Evolutionary conservation across 139 green algal species (phyloP).

Genomic region (Tetratostichococcus sp.): DNA sequence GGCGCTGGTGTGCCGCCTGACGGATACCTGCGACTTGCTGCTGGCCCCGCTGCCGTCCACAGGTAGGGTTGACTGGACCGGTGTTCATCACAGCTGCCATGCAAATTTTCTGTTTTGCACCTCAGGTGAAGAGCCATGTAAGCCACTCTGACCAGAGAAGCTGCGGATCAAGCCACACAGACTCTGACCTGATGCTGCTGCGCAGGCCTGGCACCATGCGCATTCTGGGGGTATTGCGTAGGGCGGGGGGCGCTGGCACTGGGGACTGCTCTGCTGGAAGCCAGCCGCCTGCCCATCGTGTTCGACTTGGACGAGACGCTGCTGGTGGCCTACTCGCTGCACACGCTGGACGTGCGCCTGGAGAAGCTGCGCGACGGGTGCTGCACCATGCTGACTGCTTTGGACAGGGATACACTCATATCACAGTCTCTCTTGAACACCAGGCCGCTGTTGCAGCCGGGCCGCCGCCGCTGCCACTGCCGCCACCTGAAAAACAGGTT

Average conservation of each 20-base stretch:
- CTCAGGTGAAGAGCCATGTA: too few relatives aligned
- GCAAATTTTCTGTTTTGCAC: too few relatives aligned
- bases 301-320: constrained; percentile 89
- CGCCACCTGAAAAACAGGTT: too few relatives aligned
- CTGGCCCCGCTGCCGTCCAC: background rate
- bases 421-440: too few relatives aligned
- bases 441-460: too few relatives aligned
- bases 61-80: background rate
- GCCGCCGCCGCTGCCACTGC: too few relatives aligned
- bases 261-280: constrained; percentile 43
- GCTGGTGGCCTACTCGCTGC: constrained; percentile 54
- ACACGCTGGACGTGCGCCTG: constrained; percentile 40
- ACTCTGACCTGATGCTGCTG: background rate
- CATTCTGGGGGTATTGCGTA: constrained; percentile 62
- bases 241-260: constrained; percentile 26
- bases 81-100: too few relatives aligned
- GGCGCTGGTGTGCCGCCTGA: background rate
- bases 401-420: too few relatives aligned
- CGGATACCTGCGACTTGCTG: background rate
- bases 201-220: background rate
- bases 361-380: constrained; percentile 7
- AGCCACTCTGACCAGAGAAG: background rate
- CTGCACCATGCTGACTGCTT: too few relatives aligned
- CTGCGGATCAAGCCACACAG: background rate
- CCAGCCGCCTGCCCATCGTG: constrained; percentile 57